A percentile compares a stretch with the other conserved stretches of the same genome.
Conservation (phyloP, 2,329 filamentous ascomycete genomes). For the Shiraia sp. region DNA sequence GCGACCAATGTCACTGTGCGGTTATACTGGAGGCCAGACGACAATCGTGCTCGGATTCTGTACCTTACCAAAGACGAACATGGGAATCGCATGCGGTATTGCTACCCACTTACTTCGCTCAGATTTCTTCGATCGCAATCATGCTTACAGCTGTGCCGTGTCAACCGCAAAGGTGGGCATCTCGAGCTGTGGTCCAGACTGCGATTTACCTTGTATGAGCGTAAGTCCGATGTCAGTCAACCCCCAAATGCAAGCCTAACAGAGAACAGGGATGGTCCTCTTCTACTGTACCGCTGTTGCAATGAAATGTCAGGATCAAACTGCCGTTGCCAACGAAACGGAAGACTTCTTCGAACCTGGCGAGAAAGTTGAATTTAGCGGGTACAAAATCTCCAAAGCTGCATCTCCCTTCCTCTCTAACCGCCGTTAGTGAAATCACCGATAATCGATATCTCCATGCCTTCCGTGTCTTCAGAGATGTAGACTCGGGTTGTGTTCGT, state of each 20-base stretch:
- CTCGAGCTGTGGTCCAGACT: conserved; percentile 58
- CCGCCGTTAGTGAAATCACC: conserved; percentile 51
- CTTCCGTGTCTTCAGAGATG: conserved; percentile 59
- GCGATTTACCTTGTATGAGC: conserved; percentile 59
- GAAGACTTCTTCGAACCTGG: conserved; percentile 55
- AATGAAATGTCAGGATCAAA: conserved; percentile 60
- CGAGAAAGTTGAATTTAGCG: conserved; percentile 53
- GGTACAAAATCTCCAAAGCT: conserved; percentile 39
- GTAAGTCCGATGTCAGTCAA: conserved; percentile 38
- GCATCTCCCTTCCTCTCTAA: conserved; percentile 11
- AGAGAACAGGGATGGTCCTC: conserved; percentile 55
- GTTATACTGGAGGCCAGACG: conserved; percentile 56
- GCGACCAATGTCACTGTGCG: conserved; percentile 51
- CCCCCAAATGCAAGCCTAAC: neutral
- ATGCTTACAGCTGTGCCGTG: conserved; percentile 46
- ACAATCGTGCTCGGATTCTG: conserved; percentile 59
- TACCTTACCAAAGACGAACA: conserved; percentile 51
- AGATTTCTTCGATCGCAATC: conserved; percentile 48
- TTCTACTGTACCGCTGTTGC: conserved; percentile 62
- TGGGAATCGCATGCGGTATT: conserved; percentile 50
- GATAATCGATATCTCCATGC: conserved; percentile 58
- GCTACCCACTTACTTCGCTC: conserved; percentile 55
- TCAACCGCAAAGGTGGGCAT: conserved; percentile 45
- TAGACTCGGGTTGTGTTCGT: conserved; percentile 55
- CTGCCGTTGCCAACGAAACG: conserved; percentile 44